Base-by-base conservation (phyloP, 2,329 filamentous ascomycete species). In the Pestalotiopsis fici region DNA sequence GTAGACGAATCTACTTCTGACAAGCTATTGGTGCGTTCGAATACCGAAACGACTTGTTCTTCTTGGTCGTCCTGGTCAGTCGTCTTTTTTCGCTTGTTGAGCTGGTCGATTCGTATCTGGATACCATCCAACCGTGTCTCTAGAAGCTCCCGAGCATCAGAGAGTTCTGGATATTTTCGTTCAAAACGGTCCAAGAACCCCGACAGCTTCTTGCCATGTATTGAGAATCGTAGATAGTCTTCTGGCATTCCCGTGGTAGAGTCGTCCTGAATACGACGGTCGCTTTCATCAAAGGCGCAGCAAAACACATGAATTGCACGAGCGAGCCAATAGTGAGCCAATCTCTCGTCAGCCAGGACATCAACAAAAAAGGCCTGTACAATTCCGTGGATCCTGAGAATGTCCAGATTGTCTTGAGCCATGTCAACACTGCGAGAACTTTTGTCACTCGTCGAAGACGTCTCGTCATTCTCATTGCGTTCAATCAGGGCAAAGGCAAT, bases 281-380 rank as follows among this genome's bases (percentile, higher is more conserved):
- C 77, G 3, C 85, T 85, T 27, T 81, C 77, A 23, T 84, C 80
- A 62, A 84, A 87, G 0, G 84, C 85, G 21, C 74, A 76, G 66
- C 82, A 86, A 71, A 86, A 88, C 1, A 88, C 77, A 12, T 75
- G 74, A 1, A 82, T 77, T 2, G 86, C 82, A 23, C 83, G 78
- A 59, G 83, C 81, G 12, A 88, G 77, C 86, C 86, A 88, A 67
- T 83, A 82, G 0, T 77, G 71, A 0, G 83, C 75, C 62, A 82
- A 75, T 35, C 78, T 79, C 21, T 81, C 78, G 15, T 82, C 78
- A 23, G 77, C 77, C 2, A 87, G 75, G 0, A 79, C 78, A 60
- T 86, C 83, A 27, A 84, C 76, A 66, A 87, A 86, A 69, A 87
- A 87, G 2, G 81, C 81, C 68, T 87, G 85, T 1, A 87, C 83